A percentile compares a stretch with the other conserved stretches of the same genome.
phyloP scores from a whole-genome alignment of 768 basidiomycete genomes.

The Leccinum uliginosum region DNA sequence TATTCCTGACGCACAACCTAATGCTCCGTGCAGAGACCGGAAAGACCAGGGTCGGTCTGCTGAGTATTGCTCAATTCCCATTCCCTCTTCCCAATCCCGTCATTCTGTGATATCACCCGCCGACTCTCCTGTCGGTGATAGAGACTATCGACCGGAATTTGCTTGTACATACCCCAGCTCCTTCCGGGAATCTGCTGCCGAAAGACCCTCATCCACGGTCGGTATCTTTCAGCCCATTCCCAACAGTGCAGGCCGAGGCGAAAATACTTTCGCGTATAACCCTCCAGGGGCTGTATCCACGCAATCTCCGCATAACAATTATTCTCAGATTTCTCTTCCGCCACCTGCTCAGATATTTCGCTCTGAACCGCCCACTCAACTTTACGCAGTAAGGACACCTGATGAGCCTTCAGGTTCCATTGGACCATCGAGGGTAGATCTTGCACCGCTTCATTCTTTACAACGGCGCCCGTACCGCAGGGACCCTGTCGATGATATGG shows the following conservation, averaged over 20 bases:
- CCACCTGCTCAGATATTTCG: constrained; percentile 30
- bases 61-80: constrained; percentile 7
- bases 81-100: constrained; percentile 3
- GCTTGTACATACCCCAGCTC: constrained; percentile 16
- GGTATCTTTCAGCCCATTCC: constrained; percentile 10
- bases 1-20: constrained; percentile 8
- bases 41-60: constrained; percentile 14
- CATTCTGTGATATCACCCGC: not conserved
- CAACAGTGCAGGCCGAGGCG: constrained; percentile 3
- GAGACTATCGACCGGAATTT: constrained; percentile 12
- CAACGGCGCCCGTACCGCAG: constrained; percentile 57
- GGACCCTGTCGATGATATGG: constrained; percentile 58
- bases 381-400: constrained; percentile 26
- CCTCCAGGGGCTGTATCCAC: constrained; percentile 3
- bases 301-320: constrained; percentile 9
- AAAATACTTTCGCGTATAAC: constrained; percentile 7
- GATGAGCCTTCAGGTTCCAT: constrained; percentile 17
- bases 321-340: constrained; percentile 28
- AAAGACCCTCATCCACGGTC: constrained; percentile 19
- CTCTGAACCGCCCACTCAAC: constrained; percentile 25
- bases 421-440: constrained; percentile 34
- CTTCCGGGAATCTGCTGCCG: constrained; percentile 16
- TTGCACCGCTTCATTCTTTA: constrained; percentile 57
- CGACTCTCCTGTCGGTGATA: constrained; percentile 8
- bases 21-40: constrained; percentile 7